These are phyloP conservation scores for Populus hybrid DNA, from an alignment of 441 rosid genomes.

Conservation along the genomic window DNA sequence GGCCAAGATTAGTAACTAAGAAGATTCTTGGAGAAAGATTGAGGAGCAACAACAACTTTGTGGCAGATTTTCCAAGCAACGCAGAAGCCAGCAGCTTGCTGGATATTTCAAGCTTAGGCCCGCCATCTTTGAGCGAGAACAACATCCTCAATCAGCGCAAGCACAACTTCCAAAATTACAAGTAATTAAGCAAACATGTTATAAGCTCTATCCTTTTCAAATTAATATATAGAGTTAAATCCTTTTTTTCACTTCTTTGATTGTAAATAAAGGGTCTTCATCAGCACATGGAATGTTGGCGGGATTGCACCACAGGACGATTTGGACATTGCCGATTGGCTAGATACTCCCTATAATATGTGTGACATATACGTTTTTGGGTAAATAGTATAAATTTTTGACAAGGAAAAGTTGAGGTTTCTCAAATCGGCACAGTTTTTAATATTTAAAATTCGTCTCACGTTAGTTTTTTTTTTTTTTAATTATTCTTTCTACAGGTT, in stretches of 20 bases:
- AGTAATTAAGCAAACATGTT: constrained; percentile 29
- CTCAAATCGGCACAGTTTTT: not conserved
- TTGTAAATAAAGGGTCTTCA: constrained; percentile 42
- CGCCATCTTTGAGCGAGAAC: constrained; percentile 26
- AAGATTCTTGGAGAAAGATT: constrained; percentile 58
- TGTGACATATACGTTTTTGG: constrained; percentile 79
- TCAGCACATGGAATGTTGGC: constrained; percentile 85
- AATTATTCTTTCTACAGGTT: constrained; percentile 36
- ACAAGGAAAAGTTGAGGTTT: not conserved
- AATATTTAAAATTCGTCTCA: not conserved
- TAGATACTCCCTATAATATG: constrained; percentile 32
- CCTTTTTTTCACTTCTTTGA: not conserved
- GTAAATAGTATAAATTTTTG: constrained; percentile 25
- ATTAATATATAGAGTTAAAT: not conserved
- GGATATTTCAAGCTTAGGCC: constrained; percentile 27
- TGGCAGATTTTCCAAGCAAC: constrained; percentile 61
- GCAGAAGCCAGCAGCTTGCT: constrained; percentile 14
- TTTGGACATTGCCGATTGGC: constrained; percentile 56
- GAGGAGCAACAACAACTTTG: constrained; percentile 73
- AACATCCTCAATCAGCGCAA: constrained; percentile 28
- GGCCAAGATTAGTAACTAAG: constrained; percentile 81
- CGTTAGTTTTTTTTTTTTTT: not conserved
- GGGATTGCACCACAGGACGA: constrained; percentile 58
- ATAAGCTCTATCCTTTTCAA: not conserved
- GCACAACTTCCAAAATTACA: constrained; percentile 42